These are phyloP conservation scores for Hypoxylon sp. DNA, from an alignment of 2,329 filamentous ascomycete genomes.

Conservation along the genomic window DNA sequence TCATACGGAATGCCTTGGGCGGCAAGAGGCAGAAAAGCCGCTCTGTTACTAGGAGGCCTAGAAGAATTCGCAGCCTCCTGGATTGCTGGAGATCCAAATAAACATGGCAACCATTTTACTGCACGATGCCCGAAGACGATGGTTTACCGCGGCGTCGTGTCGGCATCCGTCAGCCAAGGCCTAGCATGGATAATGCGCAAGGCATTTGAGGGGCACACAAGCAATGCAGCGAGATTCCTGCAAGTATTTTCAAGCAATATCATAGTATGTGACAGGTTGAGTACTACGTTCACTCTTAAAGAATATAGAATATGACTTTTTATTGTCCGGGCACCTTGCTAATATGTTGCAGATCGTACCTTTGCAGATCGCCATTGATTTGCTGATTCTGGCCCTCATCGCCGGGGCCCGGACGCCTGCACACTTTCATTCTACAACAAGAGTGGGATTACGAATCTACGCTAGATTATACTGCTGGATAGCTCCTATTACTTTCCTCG, in stretches of 20 bases:
- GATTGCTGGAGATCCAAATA: neutral
- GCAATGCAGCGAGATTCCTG: neutral
- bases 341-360: slow-evolving; percentile 3
- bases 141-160: neutral
- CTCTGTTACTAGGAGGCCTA: slow-evolving; percentile 1
- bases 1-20: slow-evolving; percentile 4
- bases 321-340: neutral
- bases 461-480: neutral
- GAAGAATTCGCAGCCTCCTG: slow-evolving; percentile 14
- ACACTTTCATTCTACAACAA: neutral
- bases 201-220: neutral
- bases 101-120: slow-evolving; percentile 6
- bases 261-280: slow-evolving; percentile 1
- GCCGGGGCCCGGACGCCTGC: neutral
- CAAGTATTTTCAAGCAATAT: neutral
- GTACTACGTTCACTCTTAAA: neutral
- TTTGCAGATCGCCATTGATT: neutral
- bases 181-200: neutral
- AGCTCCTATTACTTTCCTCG: neutral
- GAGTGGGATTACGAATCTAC: neutral
- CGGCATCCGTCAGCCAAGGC: neutral
- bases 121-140: neutral
- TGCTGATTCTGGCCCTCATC: neutral
- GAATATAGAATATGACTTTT: neutral
- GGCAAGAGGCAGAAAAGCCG: neutral